These are phyloP conservation scores for Mycosphaerella sp. DNA, from an alignment of 2,329 filamentous ascomycete genomes.

Conservation along the genomic window DNA sequence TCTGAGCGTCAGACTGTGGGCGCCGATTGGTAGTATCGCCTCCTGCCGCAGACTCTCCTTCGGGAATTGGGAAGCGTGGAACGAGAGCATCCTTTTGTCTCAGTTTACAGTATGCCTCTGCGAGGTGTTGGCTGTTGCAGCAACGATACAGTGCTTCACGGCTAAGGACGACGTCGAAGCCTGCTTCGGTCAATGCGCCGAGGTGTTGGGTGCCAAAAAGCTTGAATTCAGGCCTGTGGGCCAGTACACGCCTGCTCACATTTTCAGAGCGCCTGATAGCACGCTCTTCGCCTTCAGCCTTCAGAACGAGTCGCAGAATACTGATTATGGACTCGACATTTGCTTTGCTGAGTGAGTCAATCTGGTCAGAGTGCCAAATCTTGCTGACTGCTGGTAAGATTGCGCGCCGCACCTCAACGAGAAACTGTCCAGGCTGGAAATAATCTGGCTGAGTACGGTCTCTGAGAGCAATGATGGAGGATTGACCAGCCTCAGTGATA, in stretches of 20 bases:
- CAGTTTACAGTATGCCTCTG: constrained; percentile 67
- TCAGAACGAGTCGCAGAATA: constrained; percentile 70
- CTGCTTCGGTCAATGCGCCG: constrained; percentile 42
- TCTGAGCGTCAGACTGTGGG: constrained; percentile 4
- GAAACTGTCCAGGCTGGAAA: constrained; percentile 65
- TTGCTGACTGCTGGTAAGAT: constrained; percentile 68
- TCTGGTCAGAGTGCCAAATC: constrained; percentile 78
- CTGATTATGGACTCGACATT: constrained; percentile 75
- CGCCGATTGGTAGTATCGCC: background rate
- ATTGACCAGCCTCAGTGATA: constrained; percentile 68
- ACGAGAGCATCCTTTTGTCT: constrained; percentile 21
- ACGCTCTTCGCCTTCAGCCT: constrained; percentile 66
- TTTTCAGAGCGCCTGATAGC: constrained; percentile 59
- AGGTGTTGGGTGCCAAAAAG: constrained; percentile 43
- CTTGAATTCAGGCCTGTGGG: constrained; percentile 47
- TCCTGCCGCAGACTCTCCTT: constrained; percentile 12
- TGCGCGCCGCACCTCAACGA: constrained; percentile 76
- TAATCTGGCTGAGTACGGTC: constrained; percentile 48
- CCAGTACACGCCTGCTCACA: constrained; percentile 42
- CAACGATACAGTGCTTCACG: constrained; percentile 78
- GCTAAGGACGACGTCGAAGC: constrained; percentile 56
- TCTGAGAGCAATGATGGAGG: constrained; percentile 47
- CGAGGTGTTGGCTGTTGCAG: constrained; percentile 55
- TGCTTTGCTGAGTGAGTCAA: constrained; percentile 70
- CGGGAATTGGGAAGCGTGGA: constrained; percentile 29